Evolutionary conservation across 106 monocot species (phyloP), one percentile per base, ranked within the genome.

Genomic region (Allium sativum): DNA sequence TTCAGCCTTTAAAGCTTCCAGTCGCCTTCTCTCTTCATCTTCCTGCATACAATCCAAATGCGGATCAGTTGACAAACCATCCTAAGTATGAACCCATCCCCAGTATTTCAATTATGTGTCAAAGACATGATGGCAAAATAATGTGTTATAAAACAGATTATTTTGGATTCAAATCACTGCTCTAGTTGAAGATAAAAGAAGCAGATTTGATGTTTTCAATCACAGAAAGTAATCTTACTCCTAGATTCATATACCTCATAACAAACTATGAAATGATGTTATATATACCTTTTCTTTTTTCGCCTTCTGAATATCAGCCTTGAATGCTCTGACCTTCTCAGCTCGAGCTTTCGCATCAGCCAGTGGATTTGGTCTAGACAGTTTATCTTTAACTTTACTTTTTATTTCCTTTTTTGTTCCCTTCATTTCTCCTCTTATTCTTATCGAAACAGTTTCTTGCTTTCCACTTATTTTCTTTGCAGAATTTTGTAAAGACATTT

Each of bases 261-360:
- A 2, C 48, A 50, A 15, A 12, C 1, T 50, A 50, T 15, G 48
- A 58, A 65, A 50, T 52, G 40, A 52, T 62, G 44, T n/a, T 44
- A 41, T 31, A 20, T 56, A 11, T 70, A 88, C 93, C 88, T 74
- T 78, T 46, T 85, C 80, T 71, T 93, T 88, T 62, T 85, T 93
- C 22, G 42, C 64, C 67, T 88, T 93, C 56, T 88, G 88, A 55
- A 93, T 75, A 76, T 93, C 85, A 45, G 82, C 82, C 74, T 93
- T 93, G 64, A 68, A 93, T 43, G 82, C 68, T 10, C 88, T 73
- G 41, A 93, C 40, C 58, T 88, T 88, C 67, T 88, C 83, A 12
- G 93, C 93, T 47, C 93, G 88, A 58, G 79, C 79, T 69, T 80
- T 88, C 21, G 88, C 93, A 66, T 93, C 88, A 72, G 88, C 74